Base-by-base conservation (phyloP, 1,284 basidiomycete genomes). In the Naganishia cerealis region DNA sequence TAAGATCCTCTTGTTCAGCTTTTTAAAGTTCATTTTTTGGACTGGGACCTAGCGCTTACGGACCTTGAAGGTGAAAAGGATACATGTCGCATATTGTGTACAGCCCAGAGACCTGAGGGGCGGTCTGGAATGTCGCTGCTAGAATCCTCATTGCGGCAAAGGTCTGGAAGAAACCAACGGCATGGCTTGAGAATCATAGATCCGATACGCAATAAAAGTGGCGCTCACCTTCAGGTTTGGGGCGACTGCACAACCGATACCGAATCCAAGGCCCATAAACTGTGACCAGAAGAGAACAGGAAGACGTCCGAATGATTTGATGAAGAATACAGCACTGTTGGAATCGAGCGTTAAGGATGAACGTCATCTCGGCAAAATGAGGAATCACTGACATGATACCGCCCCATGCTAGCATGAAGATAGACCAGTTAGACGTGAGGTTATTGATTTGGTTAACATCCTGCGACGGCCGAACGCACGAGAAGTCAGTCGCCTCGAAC, bases 111-210 rank as follows among this genome's bases (percentile, higher is more conserved):
- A 66, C 63, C 40, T 66, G 63, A 15, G 63, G 63, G 18, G 63
- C 63, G 9, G 63, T 66, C 53, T 66, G 63, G 26, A 66, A 66
- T n/a, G 63, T 66, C 18, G 63, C 63, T 21, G 63, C 63, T 15
- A 66, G 33, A 36, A 66, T 66, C 43, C 63, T 57, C 63, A 66
- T 66, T 15, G 54, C 63, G 13, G 63, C 63, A 66, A 66, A 66
- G 24, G 63, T 66, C 63, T 66, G 29, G 26, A 36, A 36, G 29
- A 18, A 1, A 21, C 3, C 52, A 21, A 13, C 3, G 42, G 2
- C 2, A 38, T 42, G 5, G 10, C 13, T 13, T 10, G 38, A 8
- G 29, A 10, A 12, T 16, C 21, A n/a, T 36, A n/a, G 21, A 16
- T 52, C 26, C 26, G 40, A 50, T 39, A 52, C n/a, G 5, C 21